Base-by-base conservation (phyloP, 1,139 yeast genomes). In the Suhomyces yuchorum region DNA sequence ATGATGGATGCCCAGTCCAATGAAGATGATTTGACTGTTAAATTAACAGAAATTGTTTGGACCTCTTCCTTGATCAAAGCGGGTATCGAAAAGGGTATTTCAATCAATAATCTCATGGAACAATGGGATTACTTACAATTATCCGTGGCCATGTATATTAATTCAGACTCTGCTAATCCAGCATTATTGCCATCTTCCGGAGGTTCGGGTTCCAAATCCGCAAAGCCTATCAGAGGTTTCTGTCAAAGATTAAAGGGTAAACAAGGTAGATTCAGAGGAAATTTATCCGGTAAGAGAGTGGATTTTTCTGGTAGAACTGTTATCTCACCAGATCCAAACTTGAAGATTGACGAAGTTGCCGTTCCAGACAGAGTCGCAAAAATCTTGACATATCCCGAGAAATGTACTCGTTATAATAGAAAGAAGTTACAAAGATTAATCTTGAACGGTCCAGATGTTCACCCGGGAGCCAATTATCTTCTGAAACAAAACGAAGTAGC, bases 281-380 rank as follows among this genome's bases (percentile, higher is more conserved):
- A 95, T 64, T 73, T 95, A 57, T 91, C 97, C 0, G 99, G 99
- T 68, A 95, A 95, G 68, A 88, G 99, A 75, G 99, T 95, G 37
- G 99, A 95, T 68, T 95, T 95, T 66, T 92, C 98, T 0, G 99
- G 96, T 45, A 83, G 99, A 75, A 95, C 99, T 0, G 99, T 95
- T 58, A 93, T 95, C 65, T 93, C 99, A 1, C 99, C 99, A 0
- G 99, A 95, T 72, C 99, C 99, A 30, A 95, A 95, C 67, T 76
- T 95, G 58, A 78, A 86, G 38, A 90, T 95, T 56, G 98, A 93
- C 67, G 97, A 93, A 70, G 99, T 95, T 42, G 99, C 99, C 0
- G 98, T 95, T 36, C 99, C 99, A 8, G 97, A 92, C 59, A 77
- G 96, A 55, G 97, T 95, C 24, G 99, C 99, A 15, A 93, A 91